A percentile compares a stretch with the other conserved stretches of the same genome.
Evolutionary conservation across 352 stramenopile genomes (phyloP).

Genomic region (Elongisporangium undulatum): DNA sequence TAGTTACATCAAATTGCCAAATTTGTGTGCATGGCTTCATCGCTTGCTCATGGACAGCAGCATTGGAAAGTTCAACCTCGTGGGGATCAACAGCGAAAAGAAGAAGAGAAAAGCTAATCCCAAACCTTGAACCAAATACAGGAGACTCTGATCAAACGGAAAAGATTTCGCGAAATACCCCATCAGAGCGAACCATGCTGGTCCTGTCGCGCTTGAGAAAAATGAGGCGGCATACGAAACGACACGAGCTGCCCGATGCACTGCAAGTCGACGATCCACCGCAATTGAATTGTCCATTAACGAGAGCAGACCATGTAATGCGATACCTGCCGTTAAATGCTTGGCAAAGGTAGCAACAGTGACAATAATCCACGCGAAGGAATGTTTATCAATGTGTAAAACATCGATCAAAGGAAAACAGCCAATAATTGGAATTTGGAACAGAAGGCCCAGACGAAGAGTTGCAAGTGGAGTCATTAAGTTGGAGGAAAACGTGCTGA

Average conservation of each 20-base stretch:
- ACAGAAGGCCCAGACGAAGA: constrained; percentile 65
- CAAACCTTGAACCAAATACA: constrained; percentile 72
- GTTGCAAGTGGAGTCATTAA: constrained; percentile 77
- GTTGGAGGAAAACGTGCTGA: constrained; percentile 49
- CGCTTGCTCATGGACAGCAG: constrained; percentile 78
- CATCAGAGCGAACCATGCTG: constrained; percentile 64
- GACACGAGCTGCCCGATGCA: constrained; percentile 62
- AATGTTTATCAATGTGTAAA: constrained; percentile 60
- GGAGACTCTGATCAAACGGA: constrained; percentile 72
- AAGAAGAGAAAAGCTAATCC: constrained; percentile 65
- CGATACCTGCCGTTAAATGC: constrained; percentile 53
- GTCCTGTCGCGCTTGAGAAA: constrained; percentile 38
- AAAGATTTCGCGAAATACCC: constrained; percentile 76
- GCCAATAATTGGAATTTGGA: constrained; percentile 68
- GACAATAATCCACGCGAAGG: constrained; percentile 58
- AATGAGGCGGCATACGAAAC: constrained; percentile 56
- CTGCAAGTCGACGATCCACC: constrained; percentile 57
- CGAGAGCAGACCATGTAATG: constrained; percentile 57
- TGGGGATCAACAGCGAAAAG: constrained; percentile 75
- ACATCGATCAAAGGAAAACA: constrained; percentile 69
- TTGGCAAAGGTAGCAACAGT: constrained; percentile 57
- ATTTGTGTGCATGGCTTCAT: constrained; percentile 17
- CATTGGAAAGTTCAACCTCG: constrained; percentile 77
- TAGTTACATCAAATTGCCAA: not conserved
- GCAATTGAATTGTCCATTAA: constrained; percentile 80